Base-by-base conservation (phyloP, 2,329 filamentous ascomycete species). In the Aspergillus pseudonomiae region DNA sequence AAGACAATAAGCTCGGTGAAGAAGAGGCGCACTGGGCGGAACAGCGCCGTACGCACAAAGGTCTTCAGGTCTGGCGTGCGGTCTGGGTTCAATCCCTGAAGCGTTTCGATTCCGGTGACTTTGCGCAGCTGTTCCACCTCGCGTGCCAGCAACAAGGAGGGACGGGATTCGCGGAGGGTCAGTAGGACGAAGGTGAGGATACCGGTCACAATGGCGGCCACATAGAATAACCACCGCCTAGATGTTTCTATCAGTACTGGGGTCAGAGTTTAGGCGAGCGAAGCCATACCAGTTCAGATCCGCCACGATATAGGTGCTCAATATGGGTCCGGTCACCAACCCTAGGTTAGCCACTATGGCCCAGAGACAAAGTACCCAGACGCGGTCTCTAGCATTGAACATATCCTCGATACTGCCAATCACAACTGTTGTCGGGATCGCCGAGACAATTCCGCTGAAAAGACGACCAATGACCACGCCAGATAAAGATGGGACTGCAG, bases 381-480 rank as follows among this genome's bases (percentile, higher is more conserved):
- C 78, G 16, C 83, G 75, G n/a, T 73, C 74, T 60, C 75, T 74
- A 2, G 77, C 75, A 61, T 83, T 79, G 73, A 79, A 84, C 70
- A 85, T 78, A 64, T 85, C 82, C 63, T 85, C 83, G 36, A 84
- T 77, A 57, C 79, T 82, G 1, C 83, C 82, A 0, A 80, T 77
- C 10, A 81, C 78, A 6, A 84, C 80, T 26, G 82, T 80, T 0
- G 81, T 77, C 2, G 83, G 83, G 14, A 83, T 78, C 4, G 83
- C 81, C 0, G 82, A 83, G 11, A 81, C 70, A 6, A 82, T 66
- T 0, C 83, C 83, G 4, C 79, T 78, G 5, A 81, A 26, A 41
- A 83, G 76, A 6, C 83, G 76, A 28, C 81, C 80, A 2, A 81
- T 50, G n/a, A 80, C 68, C 2, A 81, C 75, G 0, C 73, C 77